Conservation (phyloP, 495 filamentous ascomycete genomes). For the Penicillium parvum region DNA sequence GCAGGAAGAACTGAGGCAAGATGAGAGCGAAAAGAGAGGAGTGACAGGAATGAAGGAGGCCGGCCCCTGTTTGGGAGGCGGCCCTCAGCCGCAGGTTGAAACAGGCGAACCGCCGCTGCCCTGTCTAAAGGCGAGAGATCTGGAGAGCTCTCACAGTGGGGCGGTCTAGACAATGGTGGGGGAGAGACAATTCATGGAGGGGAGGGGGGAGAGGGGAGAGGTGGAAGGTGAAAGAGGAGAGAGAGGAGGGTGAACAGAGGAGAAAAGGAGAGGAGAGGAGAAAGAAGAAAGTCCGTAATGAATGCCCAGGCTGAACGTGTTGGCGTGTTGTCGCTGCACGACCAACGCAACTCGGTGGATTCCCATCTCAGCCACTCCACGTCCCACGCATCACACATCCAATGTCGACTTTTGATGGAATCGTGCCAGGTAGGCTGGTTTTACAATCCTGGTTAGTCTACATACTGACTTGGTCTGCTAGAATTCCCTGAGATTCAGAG, state of each 20-base stretch:
- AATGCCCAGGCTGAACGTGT: neutral
- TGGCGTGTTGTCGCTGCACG: conserved; percentile 2
- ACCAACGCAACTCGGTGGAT: conserved; percentile 6
- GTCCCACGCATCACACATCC: neutral
- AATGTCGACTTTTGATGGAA: conserved; percentile 81
- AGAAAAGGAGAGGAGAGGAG: conserved; percentile 1
- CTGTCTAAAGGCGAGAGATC: conserved; percentile 2
- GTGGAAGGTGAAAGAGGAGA: neutral
- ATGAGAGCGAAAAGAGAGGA: neutral
- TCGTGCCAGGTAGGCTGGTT: conserved; percentile 49
- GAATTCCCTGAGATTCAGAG: conserved; percentile 41
- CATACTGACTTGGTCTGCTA: conserved; percentile 14
- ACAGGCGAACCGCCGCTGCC: conserved; percentile 5
- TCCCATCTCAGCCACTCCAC: neutral
- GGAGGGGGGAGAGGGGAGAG: neutral
- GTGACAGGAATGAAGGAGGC: neutral
- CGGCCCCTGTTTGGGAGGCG: neutral
- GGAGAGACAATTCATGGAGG: conserved; percentile 3
- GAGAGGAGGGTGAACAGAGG: conserved; percentile 3
- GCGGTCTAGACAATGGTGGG: conserved; percentile 10
- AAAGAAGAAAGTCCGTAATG: conserved; percentile 3
- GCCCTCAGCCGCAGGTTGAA: conserved; percentile 8
- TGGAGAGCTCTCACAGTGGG: conserved; percentile 4
- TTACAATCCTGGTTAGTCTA: neutral
- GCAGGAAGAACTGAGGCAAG: too few species aligned